Percentiles rank a stretch among this genome's conserved stretches.
Conservation (phyloP, 306 rosid genomes). For the Lathyrus sativus region DNA sequence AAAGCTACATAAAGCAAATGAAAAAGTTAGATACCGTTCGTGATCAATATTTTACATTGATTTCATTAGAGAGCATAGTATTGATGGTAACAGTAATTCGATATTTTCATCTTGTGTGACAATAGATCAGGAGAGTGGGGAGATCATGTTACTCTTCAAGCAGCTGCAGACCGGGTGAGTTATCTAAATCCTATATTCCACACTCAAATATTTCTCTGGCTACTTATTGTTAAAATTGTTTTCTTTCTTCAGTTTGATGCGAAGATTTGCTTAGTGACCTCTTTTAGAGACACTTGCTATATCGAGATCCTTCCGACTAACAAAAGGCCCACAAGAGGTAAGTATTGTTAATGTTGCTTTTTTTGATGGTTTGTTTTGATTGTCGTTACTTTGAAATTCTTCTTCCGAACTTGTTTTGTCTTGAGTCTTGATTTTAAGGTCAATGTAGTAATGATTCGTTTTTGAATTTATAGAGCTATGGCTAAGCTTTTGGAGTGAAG, state of each 20-base stretch:
- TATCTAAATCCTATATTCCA: slow-evolving; percentile 11
- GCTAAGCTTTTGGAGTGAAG: slow-evolving; percentile 99
- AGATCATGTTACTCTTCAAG: slow-evolving; percentile 95
- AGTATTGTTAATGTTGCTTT: slow-evolving; percentile 33
- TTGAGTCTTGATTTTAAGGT: slow-evolving; percentile 14
- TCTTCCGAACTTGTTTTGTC: slow-evolving; percentile 9
- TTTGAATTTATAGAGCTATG: slow-evolving; percentile 63
- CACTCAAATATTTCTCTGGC: too few species aligned
- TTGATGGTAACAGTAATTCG: slow-evolving; percentile 39
- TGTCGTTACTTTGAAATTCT: slow-evolving; percentile 1
- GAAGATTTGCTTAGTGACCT: slow-evolving; percentile 86
- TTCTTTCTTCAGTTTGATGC: slow-evolving; percentile 67
- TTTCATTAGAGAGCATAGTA: slow-evolving; percentile 37
- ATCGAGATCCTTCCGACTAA: slow-evolving; percentile 92
- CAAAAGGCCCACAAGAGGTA: slow-evolving; percentile 65
- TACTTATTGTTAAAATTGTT: slow-evolving; percentile 17
- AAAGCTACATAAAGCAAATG: slow-evolving; percentile 81
- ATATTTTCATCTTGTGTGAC: slow-evolving; percentile 40
- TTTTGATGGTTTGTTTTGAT: slow-evolving; percentile 1
- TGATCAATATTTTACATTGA: slow-evolving; percentile 43
- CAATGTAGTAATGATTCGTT: slow-evolving; percentile 1
- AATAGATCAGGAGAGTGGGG: slow-evolving; percentile 98
- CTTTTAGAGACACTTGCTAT: slow-evolving; percentile 87
- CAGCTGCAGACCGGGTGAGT: slow-evolving; percentile 94
- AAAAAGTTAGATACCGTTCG: slow-evolving; percentile 73